Conservation (phyloP, 1,139 yeast genomes). For the Neolecta irregularis region DNA sequence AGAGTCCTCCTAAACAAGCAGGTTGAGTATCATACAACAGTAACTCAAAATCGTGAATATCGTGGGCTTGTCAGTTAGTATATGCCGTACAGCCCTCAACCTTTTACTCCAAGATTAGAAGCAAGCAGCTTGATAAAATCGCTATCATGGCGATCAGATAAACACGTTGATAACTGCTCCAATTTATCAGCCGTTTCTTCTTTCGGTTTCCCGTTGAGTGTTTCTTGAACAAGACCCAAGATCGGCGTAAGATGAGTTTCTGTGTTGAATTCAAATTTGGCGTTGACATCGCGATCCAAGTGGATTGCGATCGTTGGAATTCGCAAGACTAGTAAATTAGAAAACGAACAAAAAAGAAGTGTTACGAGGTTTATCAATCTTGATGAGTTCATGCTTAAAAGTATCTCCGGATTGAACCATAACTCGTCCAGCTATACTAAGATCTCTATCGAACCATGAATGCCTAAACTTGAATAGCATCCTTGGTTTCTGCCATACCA, state of each 20-base stretch:
- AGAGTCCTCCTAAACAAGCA: conserved; percentile 70
- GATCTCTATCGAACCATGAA: conserved; percentile 76
- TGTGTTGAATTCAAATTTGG: conserved; percentile 74
- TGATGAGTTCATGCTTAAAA: conserved; percentile 51
- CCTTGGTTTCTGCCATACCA: conserved; percentile 56
- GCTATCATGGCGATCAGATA: background rate
- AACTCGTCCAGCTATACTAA: conserved; percentile 84
- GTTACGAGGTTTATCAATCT: conserved; percentile 52
- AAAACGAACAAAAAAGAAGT: background rate
- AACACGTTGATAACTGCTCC: conserved; percentile 1
- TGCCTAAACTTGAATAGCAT: conserved; percentile 16
- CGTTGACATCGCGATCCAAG: conserved; percentile 58
- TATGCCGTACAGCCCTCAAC: too few species aligned
- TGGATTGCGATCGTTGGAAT: conserved; percentile 94
- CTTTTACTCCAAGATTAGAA: too few species aligned
- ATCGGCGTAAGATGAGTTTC: conserved; percentile 80
- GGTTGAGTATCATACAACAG: conserved; percentile 75
- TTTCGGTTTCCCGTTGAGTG: conserved; percentile 19
- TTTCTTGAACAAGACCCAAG: conserved; percentile 47
- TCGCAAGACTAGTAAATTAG: conserved; percentile 35
- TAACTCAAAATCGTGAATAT: conserved; percentile 73
- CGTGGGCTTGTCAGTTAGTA: background rate
- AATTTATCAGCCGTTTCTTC: conserved; percentile 17
- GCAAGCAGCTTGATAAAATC: background rate
- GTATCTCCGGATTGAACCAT: conserved; percentile 38